Evolutionary conservation across 164 flowering plant species (phyloP).

Genomic region (Macadamia integrifolia): DNA sequence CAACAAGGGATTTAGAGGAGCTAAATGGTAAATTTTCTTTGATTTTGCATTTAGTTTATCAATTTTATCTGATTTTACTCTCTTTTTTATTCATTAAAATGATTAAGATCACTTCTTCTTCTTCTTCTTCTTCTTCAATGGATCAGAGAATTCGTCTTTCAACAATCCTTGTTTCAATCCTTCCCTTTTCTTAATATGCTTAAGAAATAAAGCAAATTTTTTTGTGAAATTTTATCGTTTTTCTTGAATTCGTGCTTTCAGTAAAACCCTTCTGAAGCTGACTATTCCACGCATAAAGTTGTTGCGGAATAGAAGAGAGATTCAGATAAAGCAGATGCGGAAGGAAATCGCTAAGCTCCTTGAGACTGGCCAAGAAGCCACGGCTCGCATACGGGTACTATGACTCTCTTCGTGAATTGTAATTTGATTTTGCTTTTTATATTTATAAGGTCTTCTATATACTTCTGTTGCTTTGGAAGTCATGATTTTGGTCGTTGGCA

Average conservation of each 20-base stretch:
- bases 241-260: conserved; percentile 16
- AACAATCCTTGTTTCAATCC: background rate
- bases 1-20: conserved; percentile 71
- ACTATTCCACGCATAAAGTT: conserved; percentile 86
- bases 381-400: conserved; percentile 85
- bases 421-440: no score
- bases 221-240: background rate
- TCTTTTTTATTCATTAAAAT: no score
- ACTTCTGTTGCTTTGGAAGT: background rate
- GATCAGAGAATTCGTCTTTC: background rate
- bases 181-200: background rate
- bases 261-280: conserved; percentile 81
- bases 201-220: no score
- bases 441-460: no score
- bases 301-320: conserved; percentile 79
- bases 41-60: background rate
- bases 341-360: conserved; percentile 90
- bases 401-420: background rate
- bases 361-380: conserved; percentile 93
- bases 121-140: no score
- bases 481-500: background rate
- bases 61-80: background rate
- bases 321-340: conserved; percentile 88
- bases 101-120: no score
- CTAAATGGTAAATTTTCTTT: conserved; percentile 56